phyloP scores from a whole-genome alignment of 371 early-diverging fungal genomes.

The Circinella umbellata region DNA sequence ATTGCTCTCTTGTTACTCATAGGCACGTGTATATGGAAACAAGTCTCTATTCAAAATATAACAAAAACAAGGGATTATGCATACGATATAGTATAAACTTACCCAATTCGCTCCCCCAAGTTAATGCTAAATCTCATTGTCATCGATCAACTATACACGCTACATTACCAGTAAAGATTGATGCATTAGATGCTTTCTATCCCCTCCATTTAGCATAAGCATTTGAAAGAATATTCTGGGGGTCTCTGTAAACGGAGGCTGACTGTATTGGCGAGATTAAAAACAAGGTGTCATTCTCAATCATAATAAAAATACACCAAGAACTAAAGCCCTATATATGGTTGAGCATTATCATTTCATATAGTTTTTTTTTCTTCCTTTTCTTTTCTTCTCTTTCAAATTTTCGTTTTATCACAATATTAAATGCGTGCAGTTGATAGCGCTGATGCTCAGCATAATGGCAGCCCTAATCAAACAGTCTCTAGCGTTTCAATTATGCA shows the following conservation, averaged over 20 bases:
- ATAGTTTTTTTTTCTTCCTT: neutral
- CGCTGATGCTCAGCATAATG: neutral
- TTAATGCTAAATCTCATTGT: too few species aligned
- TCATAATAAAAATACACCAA: neutral
- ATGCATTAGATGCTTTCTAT: too few species aligned
- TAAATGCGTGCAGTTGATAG: neutral
- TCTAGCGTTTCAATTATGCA: neutral
- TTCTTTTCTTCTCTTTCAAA: neutral
- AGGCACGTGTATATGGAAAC: too few species aligned
- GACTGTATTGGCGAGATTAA: conserved; percentile 1
- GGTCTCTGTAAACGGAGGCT: neutral
- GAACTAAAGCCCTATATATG: neutral
- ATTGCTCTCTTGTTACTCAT: too few species aligned
- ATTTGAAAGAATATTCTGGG: neutral
- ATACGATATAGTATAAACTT: too few species aligned
- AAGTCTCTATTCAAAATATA: too few species aligned
- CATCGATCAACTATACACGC: too few species aligned
- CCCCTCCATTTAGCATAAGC: too few species aligned
- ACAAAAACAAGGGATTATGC: too few species aligned
- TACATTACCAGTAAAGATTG: too few species aligned
- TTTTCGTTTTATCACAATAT: neutral
- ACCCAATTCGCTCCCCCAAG: too few species aligned
- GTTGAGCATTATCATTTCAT: neutral
- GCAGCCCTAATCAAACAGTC: neutral
- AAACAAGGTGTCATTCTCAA: neutral